A percentile compares a stretch with the other conserved stretches of the same genome.
phyloP scores from a whole-genome alignment of 345 rosid species.

The Eutrema heterophyllum region DNA sequence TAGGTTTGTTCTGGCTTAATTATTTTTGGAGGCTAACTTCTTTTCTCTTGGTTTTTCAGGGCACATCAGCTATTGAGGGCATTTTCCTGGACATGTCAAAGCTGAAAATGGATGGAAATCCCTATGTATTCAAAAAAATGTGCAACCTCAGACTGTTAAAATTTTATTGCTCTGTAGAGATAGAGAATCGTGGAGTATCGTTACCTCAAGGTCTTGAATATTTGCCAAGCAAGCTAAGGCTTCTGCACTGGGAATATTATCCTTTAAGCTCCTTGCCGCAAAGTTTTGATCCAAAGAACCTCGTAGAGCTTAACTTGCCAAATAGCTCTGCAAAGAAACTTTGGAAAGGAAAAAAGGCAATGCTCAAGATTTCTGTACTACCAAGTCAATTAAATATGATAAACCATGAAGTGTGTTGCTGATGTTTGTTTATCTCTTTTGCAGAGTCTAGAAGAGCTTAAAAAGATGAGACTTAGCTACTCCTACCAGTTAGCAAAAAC shows the following conservation, averaged over 20 bases:
- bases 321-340: constrained; percentile 5
- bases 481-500: constrained; percentile 5
- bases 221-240: constrained; percentile 21
- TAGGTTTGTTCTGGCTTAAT: background rate
- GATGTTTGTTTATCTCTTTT: background rate
- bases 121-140: constrained; percentile 16
- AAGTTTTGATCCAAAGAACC: constrained; percentile 15
- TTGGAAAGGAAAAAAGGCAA: constrained; percentile 30
- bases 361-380: background rate
- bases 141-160: constrained; percentile 19
- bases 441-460: constrained; percentile 21
- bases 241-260: constrained; percentile 25
- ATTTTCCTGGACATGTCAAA: constrained; percentile 19
- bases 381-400: background rate
- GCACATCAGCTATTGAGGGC: constrained; percentile 30
- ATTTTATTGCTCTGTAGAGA: background rate
- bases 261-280: constrained; percentile 29
- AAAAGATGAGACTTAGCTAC: constrained; percentile 16
- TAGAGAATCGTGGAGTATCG: background rate
- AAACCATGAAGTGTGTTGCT: background rate
- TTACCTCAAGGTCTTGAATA: constrained; percentile 5
- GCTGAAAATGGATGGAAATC: background rate
- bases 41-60: constrained; percentile 20
- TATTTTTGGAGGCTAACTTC: background rate
- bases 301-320: constrained; percentile 24